Percentiles rank a stretch among this genome's conserved stretches.
phyloP scores from a whole-genome alignment of 176 grass and related monocot species.

The Tillandsia fasciculata region DNA sequence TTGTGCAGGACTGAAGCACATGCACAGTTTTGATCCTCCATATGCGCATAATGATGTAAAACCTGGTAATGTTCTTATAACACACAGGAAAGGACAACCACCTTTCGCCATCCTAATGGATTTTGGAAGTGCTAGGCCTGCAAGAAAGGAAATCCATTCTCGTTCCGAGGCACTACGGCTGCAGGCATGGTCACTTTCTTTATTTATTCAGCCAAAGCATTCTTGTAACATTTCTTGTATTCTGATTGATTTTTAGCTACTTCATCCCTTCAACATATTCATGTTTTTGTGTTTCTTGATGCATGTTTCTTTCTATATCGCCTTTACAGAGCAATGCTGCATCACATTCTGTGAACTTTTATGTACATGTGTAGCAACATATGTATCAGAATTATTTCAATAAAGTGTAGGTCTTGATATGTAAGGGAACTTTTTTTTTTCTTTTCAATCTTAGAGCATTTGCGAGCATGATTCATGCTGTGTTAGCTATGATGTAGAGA shows the following conservation, averaged over 20 bases:
- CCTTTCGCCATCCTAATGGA: conserved; percentile 89
- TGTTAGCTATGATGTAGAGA: too few relatives aligned
- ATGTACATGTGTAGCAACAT: background rate
- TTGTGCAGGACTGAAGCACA: conserved; percentile 88
- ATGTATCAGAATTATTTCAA: too few relatives aligned
- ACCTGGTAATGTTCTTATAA: conserved; percentile 89
- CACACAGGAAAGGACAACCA: conserved; percentile 46
- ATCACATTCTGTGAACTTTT: background rate
- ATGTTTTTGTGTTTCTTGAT: background rate
- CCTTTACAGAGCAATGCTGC: background rate
- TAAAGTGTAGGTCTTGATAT: too few relatives aligned
- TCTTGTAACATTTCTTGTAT: background rate
- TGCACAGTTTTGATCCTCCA: conserved; percentile 84
- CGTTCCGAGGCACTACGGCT: conserved; percentile 73
- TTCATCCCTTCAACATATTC: background rate
- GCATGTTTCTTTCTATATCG: background rate
- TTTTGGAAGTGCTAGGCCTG: conserved; percentile 80
- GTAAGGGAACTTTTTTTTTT: too few relatives aligned
- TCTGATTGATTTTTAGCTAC: background rate
- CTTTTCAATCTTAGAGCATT: too few relatives aligned
- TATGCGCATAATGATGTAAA: conserved; percentile 98
- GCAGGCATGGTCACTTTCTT: conserved; percentile 34
- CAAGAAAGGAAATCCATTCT: conserved; percentile 75
- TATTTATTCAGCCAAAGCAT: background rate
- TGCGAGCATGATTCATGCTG: too few relatives aligned